Conservation (phyloP, 805 yeast genomes). For the Candida ipomoeae region DNA sequence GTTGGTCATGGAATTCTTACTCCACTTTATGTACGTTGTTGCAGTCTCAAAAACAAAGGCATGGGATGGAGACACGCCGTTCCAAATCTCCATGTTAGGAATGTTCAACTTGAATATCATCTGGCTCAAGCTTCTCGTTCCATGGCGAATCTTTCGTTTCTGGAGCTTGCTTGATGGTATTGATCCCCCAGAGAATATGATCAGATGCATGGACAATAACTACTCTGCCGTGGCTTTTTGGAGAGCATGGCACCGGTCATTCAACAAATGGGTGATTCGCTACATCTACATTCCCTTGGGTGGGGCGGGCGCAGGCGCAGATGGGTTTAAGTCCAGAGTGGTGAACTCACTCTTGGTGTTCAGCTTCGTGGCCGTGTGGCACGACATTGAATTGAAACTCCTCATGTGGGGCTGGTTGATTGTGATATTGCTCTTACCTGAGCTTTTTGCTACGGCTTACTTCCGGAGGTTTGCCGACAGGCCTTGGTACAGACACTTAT, state of each 20-base stretch:
- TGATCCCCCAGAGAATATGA: slow-evolving; percentile 97
- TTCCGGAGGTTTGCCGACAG: slow-evolving; percentile 37
- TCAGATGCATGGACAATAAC: slow-evolving; percentile 91
- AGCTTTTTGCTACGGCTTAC: slow-evolving; percentile 55
- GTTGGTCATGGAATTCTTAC: slow-evolving; percentile 79
- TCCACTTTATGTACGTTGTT: slow-evolving; percentile 88
- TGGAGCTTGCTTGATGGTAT: slow-evolving; percentile 93
- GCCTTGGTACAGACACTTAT: slow-evolving; percentile 75
- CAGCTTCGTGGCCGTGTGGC: slow-evolving; percentile 97
- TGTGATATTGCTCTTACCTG: slow-evolving; percentile 85
- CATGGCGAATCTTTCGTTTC: slow-evolving; percentile 92
- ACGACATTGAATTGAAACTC: slow-evolving; percentile 84
- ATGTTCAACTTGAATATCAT: slow-evolving; percentile 83
- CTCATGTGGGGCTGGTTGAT: slow-evolving; percentile 95
- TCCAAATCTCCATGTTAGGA: slow-evolving; percentile 93
- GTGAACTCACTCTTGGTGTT: slow-evolving; percentile 80
- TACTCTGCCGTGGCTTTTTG: slow-evolving; percentile 93
- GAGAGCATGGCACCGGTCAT: slow-evolving; percentile 98
- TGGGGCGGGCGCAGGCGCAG: slow-evolving; percentile 58
- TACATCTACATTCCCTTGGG: slow-evolving; percentile 92
- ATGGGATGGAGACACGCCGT: slow-evolving; percentile 86
- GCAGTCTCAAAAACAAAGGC: slow-evolving; percentile 88
- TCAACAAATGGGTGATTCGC: slow-evolving; percentile 82
- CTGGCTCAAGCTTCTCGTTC: slow-evolving; percentile 89
- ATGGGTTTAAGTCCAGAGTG: slow-evolving; percentile 47